Conservation (phyloP, 352 stramenopile genomes). For the Phytophthora macrochlamydospora region DNA sequence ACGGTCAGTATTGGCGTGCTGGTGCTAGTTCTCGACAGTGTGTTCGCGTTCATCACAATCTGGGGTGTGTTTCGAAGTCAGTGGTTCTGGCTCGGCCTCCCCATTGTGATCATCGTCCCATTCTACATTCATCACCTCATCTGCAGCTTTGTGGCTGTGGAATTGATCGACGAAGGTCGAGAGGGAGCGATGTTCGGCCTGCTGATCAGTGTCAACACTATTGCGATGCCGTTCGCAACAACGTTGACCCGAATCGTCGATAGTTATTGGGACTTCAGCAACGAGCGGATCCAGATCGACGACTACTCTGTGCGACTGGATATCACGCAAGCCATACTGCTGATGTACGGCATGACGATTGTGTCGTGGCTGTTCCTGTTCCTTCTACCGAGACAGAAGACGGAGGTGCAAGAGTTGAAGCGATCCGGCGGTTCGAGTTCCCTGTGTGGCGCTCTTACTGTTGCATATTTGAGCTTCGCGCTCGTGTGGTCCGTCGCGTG, state of each 20-base stretch:
- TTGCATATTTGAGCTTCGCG: conserved; percentile 32
- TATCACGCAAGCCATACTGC: conserved; percentile 31
- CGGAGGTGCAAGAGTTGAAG: conserved; percentile 26
- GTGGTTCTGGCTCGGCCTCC: conserved; percentile 29
- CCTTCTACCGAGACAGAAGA: conserved; percentile 39
- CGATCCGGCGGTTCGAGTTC: conserved; percentile 28
- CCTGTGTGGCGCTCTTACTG: conserved; percentile 30
- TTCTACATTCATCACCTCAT: conserved; percentile 29
- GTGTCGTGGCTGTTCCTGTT: conserved; percentile 33
- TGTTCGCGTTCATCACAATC: conserved; percentile 16
- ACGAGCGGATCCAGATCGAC: conserved; percentile 36
- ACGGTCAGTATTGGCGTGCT: conserved; percentile 9
- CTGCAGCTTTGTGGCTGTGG: conserved; percentile 27
- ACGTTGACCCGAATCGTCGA: conserved; percentile 27
- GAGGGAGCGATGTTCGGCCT: conserved; percentile 34
- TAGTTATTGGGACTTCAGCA: conserved; percentile 26
- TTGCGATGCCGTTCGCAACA: conserved; percentile 22
- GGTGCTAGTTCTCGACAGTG: conserved; percentile 7
- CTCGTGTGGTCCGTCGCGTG: conserved; percentile 38
- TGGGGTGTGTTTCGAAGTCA: conserved; percentile 28
- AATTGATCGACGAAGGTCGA: conserved; percentile 19
- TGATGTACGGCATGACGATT: conserved; percentile 38
- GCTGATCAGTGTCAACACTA: conserved; percentile 35
- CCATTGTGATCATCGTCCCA: conserved; percentile 25
- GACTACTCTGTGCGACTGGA: conserved; percentile 21